Percentiles rank a stretch among this genome's conserved stretches.
phyloP scores from a whole-genome alignment of 208 protist genomes.

The Trypanosoma scelopori region DNA sequence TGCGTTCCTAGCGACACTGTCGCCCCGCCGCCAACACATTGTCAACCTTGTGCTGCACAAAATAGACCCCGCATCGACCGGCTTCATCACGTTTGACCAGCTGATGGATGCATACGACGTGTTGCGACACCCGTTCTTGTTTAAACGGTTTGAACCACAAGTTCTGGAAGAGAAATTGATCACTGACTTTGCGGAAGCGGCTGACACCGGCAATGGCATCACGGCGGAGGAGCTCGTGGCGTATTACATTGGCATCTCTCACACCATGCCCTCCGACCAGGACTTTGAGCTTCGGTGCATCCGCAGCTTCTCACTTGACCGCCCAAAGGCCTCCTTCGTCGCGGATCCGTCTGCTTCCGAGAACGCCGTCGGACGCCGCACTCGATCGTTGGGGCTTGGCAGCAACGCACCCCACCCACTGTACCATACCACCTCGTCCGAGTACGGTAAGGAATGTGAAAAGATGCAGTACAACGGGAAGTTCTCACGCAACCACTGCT shows the following conservation, averaged over 20 bases:
- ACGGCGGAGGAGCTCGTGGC: slow-evolving; percentile 60
- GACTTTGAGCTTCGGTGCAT: slow-evolving; percentile 85
- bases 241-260: slow-evolving; percentile 72
- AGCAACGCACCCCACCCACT: slow-evolving; percentile 58
- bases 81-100: slow-evolving; percentile 38
- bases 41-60: slow-evolving; percentile 60
- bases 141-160: slow-evolving; percentile 39
- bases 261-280: slow-evolving; percentile 46
- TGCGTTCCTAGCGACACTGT: slow-evolving; percentile 40
- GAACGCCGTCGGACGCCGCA: neutral
- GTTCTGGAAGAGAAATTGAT: slow-evolving; percentile 58
- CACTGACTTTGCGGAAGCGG: slow-evolving; percentile 40
- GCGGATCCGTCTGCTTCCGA: slow-evolving; percentile 34
- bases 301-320: slow-evolving; percentile 82
- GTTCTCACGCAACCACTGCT: slow-evolving; percentile 67
- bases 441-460: slow-evolving; percentile 69
- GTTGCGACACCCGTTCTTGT: slow-evolving; percentile 69
- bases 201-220: slow-evolving; percentile 31
- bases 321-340: slow-evolving; percentile 43
- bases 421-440: slow-evolving; percentile 60
- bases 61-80: slow-evolving; percentile 51
- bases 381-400: slow-evolving; percentile 28
- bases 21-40: slow-evolving; percentile 61
- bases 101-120: slow-evolving; percentile 68
- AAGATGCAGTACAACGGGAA: slow-evolving; percentile 25